phyloP scores from a whole-genome alignment of 805 yeast species.

The Blastobotrys americana region DNA sequence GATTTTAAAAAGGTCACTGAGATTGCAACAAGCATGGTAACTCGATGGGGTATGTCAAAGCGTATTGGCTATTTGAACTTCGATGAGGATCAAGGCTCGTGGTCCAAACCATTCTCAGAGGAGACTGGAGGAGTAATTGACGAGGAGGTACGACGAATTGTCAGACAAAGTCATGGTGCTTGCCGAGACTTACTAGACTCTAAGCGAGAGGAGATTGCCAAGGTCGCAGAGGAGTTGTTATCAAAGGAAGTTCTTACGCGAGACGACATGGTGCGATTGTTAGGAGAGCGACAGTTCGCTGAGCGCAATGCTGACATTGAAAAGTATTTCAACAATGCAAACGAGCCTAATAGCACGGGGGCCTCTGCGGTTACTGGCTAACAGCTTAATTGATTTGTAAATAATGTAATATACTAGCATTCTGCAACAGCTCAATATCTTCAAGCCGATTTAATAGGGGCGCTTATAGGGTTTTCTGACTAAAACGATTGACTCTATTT shows the following conservation, averaged over 20 bases:
- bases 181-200: slow-evolving; percentile 65
- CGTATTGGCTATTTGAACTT: slow-evolving; percentile 78
- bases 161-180: slow-evolving; percentile 62
- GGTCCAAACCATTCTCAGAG: slow-evolving; percentile 85
- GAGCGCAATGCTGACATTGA: slow-evolving; percentile 88
- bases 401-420: too few species aligned
- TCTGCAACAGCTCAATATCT: too few species aligned
- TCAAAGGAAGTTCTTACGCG: slow-evolving; percentile 85
- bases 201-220: slow-evolving; percentile 66
- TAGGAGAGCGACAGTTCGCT: slow-evolving; percentile 89
- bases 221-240: slow-evolving; percentile 81
- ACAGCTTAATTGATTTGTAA: too few species aligned
- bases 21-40: slow-evolving; percentile 91
- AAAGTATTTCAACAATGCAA: slow-evolving; percentile 8
- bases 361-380: too few species aligned
- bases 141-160: slow-evolving; percentile 70
- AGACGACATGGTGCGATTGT: slow-evolving; percentile 81
- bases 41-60: slow-evolving; percentile 83
- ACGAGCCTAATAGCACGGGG: too few species aligned
- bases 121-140: slow-evolving; percentile 78
- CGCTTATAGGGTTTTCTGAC: too few species aligned
- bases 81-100: slow-evolving; percentile 59
- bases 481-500: too few species aligned
- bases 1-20: slow-evolving; percentile 94
- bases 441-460: too few species aligned